Base-by-base conservation (phyloP, 2,329 filamentous ascomycete species). In the Fusarium albidum region DNA sequence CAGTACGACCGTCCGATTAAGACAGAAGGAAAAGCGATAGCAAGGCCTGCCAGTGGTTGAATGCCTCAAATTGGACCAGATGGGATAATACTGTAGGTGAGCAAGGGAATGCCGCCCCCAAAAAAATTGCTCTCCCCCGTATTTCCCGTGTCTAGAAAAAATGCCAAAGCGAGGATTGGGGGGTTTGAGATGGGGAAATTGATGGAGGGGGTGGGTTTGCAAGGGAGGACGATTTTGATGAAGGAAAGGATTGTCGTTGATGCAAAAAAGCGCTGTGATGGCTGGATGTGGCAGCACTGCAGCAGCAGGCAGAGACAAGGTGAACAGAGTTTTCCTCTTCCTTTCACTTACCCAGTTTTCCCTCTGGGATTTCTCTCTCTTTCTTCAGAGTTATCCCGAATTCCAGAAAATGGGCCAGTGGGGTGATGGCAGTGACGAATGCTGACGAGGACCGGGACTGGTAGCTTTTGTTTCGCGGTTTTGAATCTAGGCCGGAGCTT, bases 341-440 rank as follows among this genome's bases (percentile, higher is more conserved):
- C 42, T 33, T 52, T 40, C 28, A 42, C 40, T 54, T 38, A 26
- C 35, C 14, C 32, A 48, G 18, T 48, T 42, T 15, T 45, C 40
- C 29, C 37, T 49, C 32, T 21, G 21, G 21, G 28, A 29, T 64
- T 26, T 40, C 32, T 18, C 12, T 47, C 35, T 42, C 34, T 44
- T 38, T 35, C 31, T 40, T 58, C 33, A 54, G 34, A 49, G 57
- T 42, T 54, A 50, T 48, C 52, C 44, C 34, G 32, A 57, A 49
- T 42, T 41, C 51, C 44, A 52, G 27, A 15, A 47, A 52, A 37
- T 32, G 59, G 46, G 34, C 56, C 52, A 65, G 61, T 65, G 59
- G 63, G 56, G 59, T 55, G 40, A 38, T 44, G 46, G 33, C 52
- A 59, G 63, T 66, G 62, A 66, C 52, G 64, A 57, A 57, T 57